A percentile compares a stretch with the other conserved stretches of the same genome.
Conservation (phyloP, 148 eudicot genomes). For the Camellia sinensis region DNA sequence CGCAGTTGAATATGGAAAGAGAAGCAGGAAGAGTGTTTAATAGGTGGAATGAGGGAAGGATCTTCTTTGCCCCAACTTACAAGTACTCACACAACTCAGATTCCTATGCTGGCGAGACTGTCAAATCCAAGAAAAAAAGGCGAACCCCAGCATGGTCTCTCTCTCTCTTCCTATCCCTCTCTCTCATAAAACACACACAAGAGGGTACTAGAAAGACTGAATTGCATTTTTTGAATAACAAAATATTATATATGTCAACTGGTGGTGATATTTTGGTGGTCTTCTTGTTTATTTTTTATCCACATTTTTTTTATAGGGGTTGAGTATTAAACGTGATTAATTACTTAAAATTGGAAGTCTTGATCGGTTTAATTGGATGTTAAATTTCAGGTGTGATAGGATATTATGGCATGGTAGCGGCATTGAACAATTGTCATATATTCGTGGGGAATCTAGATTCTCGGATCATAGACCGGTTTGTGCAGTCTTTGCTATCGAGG, state of each 20-base stretch:
- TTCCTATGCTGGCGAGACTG: conserved; percentile 63
- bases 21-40: conserved; percentile 60
- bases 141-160: conserved; percentile 80
- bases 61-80: conserved; percentile 74
- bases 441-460: conserved; percentile 69
- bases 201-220: too few species aligned
- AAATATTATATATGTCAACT: too few species aligned
- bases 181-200: not conserved
- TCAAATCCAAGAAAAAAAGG: conserved; percentile 73
- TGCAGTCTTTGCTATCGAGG: conserved; percentile 55
- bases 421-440: conserved; percentile 59
- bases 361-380: not conserved
- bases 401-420: conserved; percentile 78
- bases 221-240: too few species aligned
- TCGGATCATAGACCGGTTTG: conserved; percentile 87
- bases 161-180: conserved; percentile 2
- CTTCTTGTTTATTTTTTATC: too few species aligned
- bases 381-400: conserved; percentile 69
- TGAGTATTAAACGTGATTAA: too few species aligned
- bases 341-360: not conserved
- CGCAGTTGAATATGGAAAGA: conserved; percentile 53
- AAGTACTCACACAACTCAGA: conserved; percentile 84
- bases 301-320: too few species aligned
- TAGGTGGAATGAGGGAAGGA: conserved; percentile 68
- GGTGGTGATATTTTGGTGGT: too few species aligned